Percentiles rank a stretch among this genome's conserved stretches.
Evolutionary conservation across 352 stramenopile genomes (phyloP).

Genomic region (Pythium grandisporangium): DNA sequence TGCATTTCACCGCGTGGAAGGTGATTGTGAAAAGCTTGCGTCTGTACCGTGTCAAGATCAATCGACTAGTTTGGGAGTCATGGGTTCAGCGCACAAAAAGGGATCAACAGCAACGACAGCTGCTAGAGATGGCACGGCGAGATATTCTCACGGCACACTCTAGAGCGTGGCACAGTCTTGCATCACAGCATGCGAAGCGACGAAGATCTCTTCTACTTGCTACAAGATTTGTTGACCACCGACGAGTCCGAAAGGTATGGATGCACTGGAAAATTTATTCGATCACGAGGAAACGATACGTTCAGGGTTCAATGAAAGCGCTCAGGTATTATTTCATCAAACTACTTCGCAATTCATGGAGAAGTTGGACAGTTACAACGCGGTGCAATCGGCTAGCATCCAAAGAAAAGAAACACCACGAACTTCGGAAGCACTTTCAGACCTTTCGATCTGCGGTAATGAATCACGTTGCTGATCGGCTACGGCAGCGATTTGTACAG

Average conservation of each 20-base stretch:
- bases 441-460: slow-evolving; percentile 27
- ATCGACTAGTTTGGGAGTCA: slow-evolving; percentile 19
- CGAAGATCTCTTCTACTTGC: slow-evolving; percentile 40
- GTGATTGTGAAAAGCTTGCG: background rate
- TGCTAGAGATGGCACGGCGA: slow-evolving; percentile 12
- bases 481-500: slow-evolving; percentile 12
- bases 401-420: slow-evolving; percentile 33
- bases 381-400: slow-evolving; percentile 24
- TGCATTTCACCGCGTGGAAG: background rate
- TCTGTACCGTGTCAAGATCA: background rate
- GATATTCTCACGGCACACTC: slow-evolving; percentile 20
- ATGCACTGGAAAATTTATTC: slow-evolving; percentile 75
- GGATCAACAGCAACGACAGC: slow-evolving; percentile 12
- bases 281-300: slow-evolving; percentile 47
- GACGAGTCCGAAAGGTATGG: slow-evolving; percentile 59
- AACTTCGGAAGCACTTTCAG: slow-evolving; percentile 41
- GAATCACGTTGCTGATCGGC: slow-evolving; percentile 13
- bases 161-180: slow-evolving; percentile 25
- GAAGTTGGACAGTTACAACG: slow-evolving; percentile 30
- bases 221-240: slow-evolving; percentile 51
- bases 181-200: slow-evolving; percentile 20
- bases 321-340: slow-evolving; percentile 74
- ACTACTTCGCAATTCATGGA: slow-evolving; percentile 45
- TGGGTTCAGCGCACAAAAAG: slow-evolving; percentile 18
- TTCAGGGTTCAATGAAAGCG: slow-evolving; percentile 59